Evolutionary conservation across 306 rosid species (phyloP).

Genomic region (Lathyrus sativus): DNA sequence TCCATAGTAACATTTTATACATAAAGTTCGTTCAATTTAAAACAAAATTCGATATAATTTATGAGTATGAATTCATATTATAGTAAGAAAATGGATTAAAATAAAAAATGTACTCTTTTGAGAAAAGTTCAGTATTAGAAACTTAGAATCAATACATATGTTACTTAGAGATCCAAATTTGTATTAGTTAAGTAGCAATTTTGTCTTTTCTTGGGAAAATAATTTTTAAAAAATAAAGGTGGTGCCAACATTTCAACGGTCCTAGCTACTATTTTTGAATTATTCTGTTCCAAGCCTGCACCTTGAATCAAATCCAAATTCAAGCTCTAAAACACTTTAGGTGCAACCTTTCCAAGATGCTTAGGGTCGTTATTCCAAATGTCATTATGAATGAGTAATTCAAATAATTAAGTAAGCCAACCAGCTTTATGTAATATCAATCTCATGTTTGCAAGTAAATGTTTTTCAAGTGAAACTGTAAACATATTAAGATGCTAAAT

Average conservation of each 20-base stretch:
- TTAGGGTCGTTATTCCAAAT: conserved; percentile 21
- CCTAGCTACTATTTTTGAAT: conserved; percentile 19
- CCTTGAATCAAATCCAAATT: conserved; percentile 30
- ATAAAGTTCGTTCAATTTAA: no score
- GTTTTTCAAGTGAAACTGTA: no score
- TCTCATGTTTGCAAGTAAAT: no score
- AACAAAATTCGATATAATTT: no score
- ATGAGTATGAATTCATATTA: no score
- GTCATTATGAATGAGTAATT: conserved; percentile 19
- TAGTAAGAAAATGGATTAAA: no score
- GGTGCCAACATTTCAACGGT: conserved; percentile 1
- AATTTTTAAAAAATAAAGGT: background rate
- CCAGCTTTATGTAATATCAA: no score
- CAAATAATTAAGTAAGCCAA: background rate
- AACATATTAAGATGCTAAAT: background rate
- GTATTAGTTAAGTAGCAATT: background rate
- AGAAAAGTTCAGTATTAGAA: background rate
- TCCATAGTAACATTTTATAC: no score
- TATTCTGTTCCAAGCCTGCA: conserved; percentile 24
- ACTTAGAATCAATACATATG: background rate
- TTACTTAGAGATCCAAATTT: background rate
- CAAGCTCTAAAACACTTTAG: background rate
- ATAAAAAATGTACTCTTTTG: background rate
- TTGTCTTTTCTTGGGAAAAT: background rate
- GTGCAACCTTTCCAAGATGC: conserved; percentile 16